phyloP scores from a whole-genome alignment of 1,284 basidiomycete genomes.

The Porodaedalea pini region DNA sequence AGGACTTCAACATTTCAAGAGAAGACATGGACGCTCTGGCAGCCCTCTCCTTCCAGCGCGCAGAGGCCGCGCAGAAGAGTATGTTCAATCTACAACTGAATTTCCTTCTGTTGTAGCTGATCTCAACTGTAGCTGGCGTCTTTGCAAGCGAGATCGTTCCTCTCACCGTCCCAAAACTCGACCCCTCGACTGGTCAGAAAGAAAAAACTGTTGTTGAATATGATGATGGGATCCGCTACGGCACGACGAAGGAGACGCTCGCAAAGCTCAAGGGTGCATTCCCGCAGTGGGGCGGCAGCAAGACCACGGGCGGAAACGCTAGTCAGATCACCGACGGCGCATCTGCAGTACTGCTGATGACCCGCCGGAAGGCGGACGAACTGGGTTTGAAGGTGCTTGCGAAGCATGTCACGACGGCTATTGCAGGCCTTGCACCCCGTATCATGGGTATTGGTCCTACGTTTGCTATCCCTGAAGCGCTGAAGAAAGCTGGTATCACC shows the following conservation, averaged over 20 bases:
- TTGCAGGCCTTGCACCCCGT: slow-evolving; percentile 71
- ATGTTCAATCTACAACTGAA: slow-evolving; percentile 41
- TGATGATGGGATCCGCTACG: slow-evolving; percentile 82
- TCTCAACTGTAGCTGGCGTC: slow-evolving; percentile 41
- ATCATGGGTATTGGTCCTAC: slow-evolving; percentile 85
- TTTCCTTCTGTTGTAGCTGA: slow-evolving; percentile 6
- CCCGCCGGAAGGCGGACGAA: slow-evolving; percentile 77
- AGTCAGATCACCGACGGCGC: slow-evolving; percentile 87
- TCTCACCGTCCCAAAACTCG: slow-evolving; percentile 60
- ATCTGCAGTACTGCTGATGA: slow-evolving; percentile 84
- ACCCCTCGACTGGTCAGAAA: slow-evolving; percentile 51
- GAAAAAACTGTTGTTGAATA: slow-evolving; percentile 56
- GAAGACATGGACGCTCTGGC: slow-evolving; percentile 85
- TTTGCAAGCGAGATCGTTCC: slow-evolving; percentile 82
- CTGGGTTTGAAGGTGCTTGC: slow-evolving; percentile 72
- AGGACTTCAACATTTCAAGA: slow-evolving; percentile 77
- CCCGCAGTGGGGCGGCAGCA: slow-evolving; percentile 79
- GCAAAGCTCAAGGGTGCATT: slow-evolving; percentile 75
- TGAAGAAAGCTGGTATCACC: slow-evolving; percentile 63
- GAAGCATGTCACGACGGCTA: slow-evolving; percentile 74
- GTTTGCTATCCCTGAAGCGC: slow-evolving; percentile 66
- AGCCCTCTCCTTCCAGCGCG: slow-evolving; percentile 74
- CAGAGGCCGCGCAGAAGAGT: slow-evolving; percentile 48
- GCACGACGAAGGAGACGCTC: slow-evolving; percentile 70
- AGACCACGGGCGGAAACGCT: slow-evolving; percentile 88